phyloP scores from a whole-genome alignment of 2,329 filamentous ascomycete genomes.

The Sordariomycetes sp. region DNA sequence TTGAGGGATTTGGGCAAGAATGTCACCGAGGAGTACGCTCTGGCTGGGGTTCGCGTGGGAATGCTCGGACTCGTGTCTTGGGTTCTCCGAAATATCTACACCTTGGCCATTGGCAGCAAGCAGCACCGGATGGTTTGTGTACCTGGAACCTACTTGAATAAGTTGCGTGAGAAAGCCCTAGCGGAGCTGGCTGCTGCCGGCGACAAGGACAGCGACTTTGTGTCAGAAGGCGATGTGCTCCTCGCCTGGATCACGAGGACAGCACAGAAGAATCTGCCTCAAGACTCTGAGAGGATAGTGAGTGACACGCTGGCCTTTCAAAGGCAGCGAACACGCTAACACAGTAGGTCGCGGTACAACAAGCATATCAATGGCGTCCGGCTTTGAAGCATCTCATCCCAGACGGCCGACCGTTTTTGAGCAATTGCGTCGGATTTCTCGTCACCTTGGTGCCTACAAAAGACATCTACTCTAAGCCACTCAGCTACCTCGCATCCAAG shows the following conservation, averaged over 20 bases:
- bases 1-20: constrained; percentile 12
- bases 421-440: constrained; percentile 14
- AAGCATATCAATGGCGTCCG: constrained; percentile 1
- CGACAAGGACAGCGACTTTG: constrained; percentile 12
- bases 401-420: constrained; percentile 7
- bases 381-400: constrained; percentile 1
- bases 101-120: constrained; percentile 11
- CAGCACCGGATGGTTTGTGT: constrained; percentile 26
- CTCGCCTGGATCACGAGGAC: constrained; percentile 24
- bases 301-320: not conserved
- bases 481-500: constrained; percentile 15
- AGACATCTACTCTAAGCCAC: constrained; percentile 17
- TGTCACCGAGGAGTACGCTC: constrained; percentile 12
- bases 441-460: constrained; percentile 9
- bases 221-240: constrained; percentile 28
- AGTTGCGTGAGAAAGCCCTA: constrained; percentile 14
- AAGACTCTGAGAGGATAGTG: not conserved
- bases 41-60: constrained; percentile 9
- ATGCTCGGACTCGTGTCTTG: constrained; percentile 12
- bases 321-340: not conserved
- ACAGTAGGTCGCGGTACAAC: constrained; percentile 1
- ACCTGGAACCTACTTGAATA: constrained; percentile 14
- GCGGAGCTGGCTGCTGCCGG: constrained; percentile 11
- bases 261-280: constrained; percentile 7
- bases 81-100: constrained; percentile 13